phyloP scores from a whole-genome alignment of 2,329 filamentous ascomycete genomes.

The Pochonia chlamydosporia region DNA sequence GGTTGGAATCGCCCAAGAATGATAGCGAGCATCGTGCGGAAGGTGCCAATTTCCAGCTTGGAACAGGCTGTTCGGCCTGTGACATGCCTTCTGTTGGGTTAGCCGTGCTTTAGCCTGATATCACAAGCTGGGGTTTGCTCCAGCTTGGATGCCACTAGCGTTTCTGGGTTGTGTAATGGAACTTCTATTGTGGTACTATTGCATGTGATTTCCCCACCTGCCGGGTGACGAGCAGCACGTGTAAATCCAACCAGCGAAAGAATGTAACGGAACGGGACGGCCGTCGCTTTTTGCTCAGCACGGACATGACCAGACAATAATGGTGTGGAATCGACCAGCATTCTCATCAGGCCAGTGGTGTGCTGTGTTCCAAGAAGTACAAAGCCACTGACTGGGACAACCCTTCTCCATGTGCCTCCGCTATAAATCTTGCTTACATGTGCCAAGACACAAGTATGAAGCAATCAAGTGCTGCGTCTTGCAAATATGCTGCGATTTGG shows the following conservation, averaged over 20 bases:
- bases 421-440: too few relatives aligned
- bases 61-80: not conserved
- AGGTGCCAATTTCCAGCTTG: not conserved
- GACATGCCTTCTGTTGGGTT: not conserved
- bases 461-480: too few relatives aligned
- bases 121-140: not conserved
- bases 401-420: too few relatives aligned
- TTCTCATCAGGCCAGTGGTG: too few relatives aligned
- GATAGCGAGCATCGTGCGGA: too few relatives aligned
- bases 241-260: not conserved
- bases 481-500: too few relatives aligned
- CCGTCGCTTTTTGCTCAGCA: not conserved
- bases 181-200: not conserved
- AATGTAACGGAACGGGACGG: not conserved
- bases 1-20: too few relatives aligned
- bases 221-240: not conserved
- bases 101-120: not conserved
- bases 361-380: too few relatives aligned
- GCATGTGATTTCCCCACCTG: constrained; percentile 10
- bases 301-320: too few relatives aligned
- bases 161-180: not conserved
- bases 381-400: too few relatives aligned
- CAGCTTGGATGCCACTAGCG: not conserved
- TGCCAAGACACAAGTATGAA: too few relatives aligned
- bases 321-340: too few relatives aligned